These are phyloP conservation scores for Periglandula ipomoeae DNA, from an alignment of 2,329 filamentous ascomycete genomes.

Conservation along the genomic window DNA sequence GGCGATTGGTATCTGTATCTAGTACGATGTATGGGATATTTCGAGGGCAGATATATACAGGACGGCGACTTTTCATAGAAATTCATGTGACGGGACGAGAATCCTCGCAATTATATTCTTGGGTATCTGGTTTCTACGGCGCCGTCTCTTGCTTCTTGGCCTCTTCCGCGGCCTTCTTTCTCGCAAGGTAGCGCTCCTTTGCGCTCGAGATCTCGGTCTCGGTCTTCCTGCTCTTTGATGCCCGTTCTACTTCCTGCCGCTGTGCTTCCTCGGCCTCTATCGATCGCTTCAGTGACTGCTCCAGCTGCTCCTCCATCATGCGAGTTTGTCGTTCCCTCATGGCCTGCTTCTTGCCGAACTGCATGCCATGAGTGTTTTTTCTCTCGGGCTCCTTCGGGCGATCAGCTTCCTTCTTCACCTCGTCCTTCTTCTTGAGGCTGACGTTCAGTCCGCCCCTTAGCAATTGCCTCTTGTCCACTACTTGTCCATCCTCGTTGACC, in stretches of 20 bases:
- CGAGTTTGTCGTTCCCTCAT: constrained; percentile 67
- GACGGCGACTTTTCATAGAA: too few relatives aligned
- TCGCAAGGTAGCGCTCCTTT: constrained; percentile 68
- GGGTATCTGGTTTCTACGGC: constrained; percentile 13
- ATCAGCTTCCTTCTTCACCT: constrained; percentile 15
- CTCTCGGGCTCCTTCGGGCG: constrained; percentile 19
- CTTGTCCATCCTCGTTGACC: constrained; percentile 73
- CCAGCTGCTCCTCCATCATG: constrained; percentile 72
- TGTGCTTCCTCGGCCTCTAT: constrained; percentile 61
- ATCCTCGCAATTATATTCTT: not conserved
- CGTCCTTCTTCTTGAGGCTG: constrained; percentile 50
- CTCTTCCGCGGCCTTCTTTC: constrained; percentile 66
- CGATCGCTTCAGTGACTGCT: constrained; percentile 61
- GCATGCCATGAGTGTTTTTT: constrained; percentile 31
- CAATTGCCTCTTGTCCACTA: constrained; percentile 76
- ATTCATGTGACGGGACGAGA: too few relatives aligned
- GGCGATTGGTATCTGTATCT: too few relatives aligned
- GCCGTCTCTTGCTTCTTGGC: constrained; percentile 44
- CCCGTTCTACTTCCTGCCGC: constrained; percentile 51
- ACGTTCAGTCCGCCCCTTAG: constrained; percentile 69
- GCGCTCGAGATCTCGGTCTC: constrained; percentile 66
- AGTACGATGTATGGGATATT: too few relatives aligned
- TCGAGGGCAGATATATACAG: too few relatives aligned
- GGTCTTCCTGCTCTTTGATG: constrained; percentile 70
- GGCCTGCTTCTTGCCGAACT: constrained; percentile 48